phyloP scores from a whole-genome alignment of 495 filamentous ascomycete genomes.

The Xylaria venustula region DNA sequence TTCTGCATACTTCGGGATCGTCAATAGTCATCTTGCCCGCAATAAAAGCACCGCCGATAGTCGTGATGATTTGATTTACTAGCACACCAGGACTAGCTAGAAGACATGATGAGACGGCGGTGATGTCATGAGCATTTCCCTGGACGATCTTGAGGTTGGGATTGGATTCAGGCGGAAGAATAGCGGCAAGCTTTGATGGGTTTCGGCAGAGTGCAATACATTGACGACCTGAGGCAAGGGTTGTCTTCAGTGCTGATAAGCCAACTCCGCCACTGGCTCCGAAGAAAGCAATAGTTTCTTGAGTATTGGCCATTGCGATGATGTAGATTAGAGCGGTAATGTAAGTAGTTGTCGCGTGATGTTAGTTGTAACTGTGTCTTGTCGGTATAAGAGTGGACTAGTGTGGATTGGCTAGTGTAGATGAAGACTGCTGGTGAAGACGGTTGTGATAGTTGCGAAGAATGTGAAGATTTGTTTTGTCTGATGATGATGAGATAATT shows the following conservation, averaged over 20 bases:
- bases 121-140: slow-evolving; percentile 52
- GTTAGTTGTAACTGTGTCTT: too few species aligned
- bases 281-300: slow-evolving; percentile 52
- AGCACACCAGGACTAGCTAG: slow-evolving; percentile 24
- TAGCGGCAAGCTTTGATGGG: slow-evolving; percentile 57
- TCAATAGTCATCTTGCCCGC: slow-evolving; percentile 34
- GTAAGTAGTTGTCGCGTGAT: too few species aligned
- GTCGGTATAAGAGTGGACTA: too few species aligned
- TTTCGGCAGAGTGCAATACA: slow-evolving; percentile 59
- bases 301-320: background rate
- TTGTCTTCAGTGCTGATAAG: slow-evolving; percentile 43
- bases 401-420: too few species aligned
- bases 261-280: slow-evolving; percentile 56
- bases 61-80: slow-evolving; percentile 44
- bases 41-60: slow-evolving; percentile 42
- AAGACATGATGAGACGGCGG: slow-evolving; percentile 38
- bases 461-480: too few species aligned
- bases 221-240: slow-evolving; percentile 50
- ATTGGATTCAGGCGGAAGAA: slow-evolving; percentile 32
- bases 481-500: too few species aligned
- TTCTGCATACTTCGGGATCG: slow-evolving; percentile 59
- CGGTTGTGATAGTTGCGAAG: too few species aligned
- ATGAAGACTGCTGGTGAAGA: too few species aligned
- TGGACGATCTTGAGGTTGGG: slow-evolving; percentile 46
- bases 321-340: background rate